Conservation (phyloP, 2,329 filamentous ascomycete species). For the Aureobasidium pullulans region DNA sequence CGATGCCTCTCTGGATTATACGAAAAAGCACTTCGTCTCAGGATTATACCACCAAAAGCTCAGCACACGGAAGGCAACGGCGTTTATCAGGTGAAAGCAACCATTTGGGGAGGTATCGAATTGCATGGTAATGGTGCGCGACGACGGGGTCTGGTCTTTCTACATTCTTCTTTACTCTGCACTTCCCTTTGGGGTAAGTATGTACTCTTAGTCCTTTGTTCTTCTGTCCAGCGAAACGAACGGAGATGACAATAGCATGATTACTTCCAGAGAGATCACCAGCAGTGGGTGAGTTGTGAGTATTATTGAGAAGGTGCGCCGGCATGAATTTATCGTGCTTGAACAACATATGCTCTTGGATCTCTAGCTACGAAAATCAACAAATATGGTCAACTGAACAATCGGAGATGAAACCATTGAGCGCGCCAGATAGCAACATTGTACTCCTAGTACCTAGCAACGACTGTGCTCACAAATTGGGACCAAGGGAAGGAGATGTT, state of each 20-base stretch:
- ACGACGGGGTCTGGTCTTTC: neutral
- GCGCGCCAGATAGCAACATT: too few relatives aligned
- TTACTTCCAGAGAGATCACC: neutral
- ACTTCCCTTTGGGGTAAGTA: conserved; percentile 7
- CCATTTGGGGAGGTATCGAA: neutral
- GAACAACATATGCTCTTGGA: too few relatives aligned
- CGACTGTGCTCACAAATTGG: too few relatives aligned
- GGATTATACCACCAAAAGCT: neutral
- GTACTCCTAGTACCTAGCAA: too few relatives aligned
- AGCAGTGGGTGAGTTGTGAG: neutral
- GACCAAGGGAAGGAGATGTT: too few relatives aligned
- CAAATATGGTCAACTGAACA: too few relatives aligned
- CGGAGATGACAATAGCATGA: neutral
- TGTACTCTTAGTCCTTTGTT: conserved; percentile 6
- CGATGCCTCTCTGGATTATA: neutral
- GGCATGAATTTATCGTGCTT: too few relatives aligned
- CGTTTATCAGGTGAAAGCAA: conserved; percentile 11
- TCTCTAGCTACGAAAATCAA: too few relatives aligned
- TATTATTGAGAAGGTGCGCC: too few relatives aligned
- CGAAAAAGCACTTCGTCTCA: neutral
- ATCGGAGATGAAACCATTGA: too few relatives aligned
- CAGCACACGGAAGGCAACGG: neutral
- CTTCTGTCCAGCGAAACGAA: neutral
- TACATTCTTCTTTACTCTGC: neutral
- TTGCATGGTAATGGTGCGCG: conserved; percentile 1